phyloP scores from a whole-genome alignment of 768 basidiomycete species.

The Trametes coccinea region DNA sequence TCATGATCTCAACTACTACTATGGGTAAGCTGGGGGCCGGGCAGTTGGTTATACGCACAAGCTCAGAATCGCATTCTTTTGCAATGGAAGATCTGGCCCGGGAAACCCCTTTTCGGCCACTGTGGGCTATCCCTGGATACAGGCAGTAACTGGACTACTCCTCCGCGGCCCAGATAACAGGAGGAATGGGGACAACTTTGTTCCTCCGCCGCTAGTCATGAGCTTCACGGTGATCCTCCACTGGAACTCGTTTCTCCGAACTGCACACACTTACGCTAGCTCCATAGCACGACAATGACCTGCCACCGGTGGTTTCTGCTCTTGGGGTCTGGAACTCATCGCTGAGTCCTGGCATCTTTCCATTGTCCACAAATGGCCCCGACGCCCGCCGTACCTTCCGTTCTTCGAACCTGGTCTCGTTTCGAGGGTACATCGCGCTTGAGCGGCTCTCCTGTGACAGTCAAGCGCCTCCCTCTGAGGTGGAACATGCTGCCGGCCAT shows the following conservation, averaged over 20 bases:
- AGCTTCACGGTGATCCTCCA: constrained; percentile 40
- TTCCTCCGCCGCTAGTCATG: constrained; percentile 44
- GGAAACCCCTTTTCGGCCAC: constrained; percentile 45
- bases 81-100: constrained; percentile 39
- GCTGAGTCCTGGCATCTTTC: constrained; percentile 32
- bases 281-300: constrained; percentile 50
- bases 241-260: neutral
- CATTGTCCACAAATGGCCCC: constrained; percentile 36
- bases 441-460: constrained; percentile 41
- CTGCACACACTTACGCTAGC: constrained; percentile 27
- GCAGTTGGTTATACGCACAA: neutral
- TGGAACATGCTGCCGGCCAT: constrained; percentile 22
- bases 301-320: constrained; percentile 43
- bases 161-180: constrained; percentile 33
- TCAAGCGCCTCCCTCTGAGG: constrained; percentile 14
- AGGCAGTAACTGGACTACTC: constrained; percentile 41
- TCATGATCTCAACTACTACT: constrained; percentile 47
- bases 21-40: constrained; percentile 34
- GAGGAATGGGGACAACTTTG: constrained; percentile 30
- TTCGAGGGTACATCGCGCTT: constrained; percentile 43
- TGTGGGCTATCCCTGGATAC: constrained; percentile 42
- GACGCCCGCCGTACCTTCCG: constrained; percentile 39
- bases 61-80: neutral
- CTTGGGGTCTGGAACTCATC: constrained; percentile 47
- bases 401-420: constrained; percentile 41